Conservation (phyloP, 805 yeast species). For the Cyberlindnera samutprakarnensis region DNA sequence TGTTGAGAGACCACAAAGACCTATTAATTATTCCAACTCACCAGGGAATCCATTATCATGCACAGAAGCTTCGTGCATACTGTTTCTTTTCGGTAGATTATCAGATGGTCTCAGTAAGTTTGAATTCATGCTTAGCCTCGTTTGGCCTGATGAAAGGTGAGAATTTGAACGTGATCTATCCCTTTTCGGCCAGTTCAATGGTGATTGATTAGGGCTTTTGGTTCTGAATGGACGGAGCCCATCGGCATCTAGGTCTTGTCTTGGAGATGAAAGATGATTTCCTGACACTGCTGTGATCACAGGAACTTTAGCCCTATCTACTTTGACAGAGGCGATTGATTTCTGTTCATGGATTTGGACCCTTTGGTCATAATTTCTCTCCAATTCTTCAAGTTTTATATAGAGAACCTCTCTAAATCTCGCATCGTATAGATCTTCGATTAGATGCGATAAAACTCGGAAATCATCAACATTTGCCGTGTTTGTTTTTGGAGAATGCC, state of each 20-base stretch:
- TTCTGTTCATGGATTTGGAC: too few species aligned
- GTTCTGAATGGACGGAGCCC: constrained; percentile 20
- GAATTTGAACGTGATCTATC: too few species aligned
- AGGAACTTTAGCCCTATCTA: too few species aligned
- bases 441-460: constrained; percentile 3
- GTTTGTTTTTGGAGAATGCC: constrained; percentile 17
- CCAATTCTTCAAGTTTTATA: constrained; percentile 12
- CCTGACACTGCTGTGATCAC: too few species aligned
- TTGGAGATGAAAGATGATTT: too few species aligned
- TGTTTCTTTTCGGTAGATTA: constrained; percentile 14
- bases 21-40: too few species aligned
- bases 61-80: too few species aligned
- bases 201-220: constrained; percentile 16
- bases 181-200: too few species aligned
- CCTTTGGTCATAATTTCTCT: constrained; percentile 10
- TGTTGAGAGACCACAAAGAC: too few species aligned
- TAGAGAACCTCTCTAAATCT: constrained; percentile 7
- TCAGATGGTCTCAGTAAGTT: constrained; percentile 16
- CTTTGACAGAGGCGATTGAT: too few species aligned
- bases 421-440: constrained; percentile 9
- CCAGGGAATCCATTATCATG: too few species aligned
- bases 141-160: too few species aligned
- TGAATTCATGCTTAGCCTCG: constrained; percentile 4
- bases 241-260: constrained; percentile 6
- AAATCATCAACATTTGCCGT: constrained; percentile 8